These are phyloP conservation scores for Mycosphaerella sp. DNA, from an alignment of 2,329 filamentous ascomycete species.

Conservation along the genomic window DNA sequence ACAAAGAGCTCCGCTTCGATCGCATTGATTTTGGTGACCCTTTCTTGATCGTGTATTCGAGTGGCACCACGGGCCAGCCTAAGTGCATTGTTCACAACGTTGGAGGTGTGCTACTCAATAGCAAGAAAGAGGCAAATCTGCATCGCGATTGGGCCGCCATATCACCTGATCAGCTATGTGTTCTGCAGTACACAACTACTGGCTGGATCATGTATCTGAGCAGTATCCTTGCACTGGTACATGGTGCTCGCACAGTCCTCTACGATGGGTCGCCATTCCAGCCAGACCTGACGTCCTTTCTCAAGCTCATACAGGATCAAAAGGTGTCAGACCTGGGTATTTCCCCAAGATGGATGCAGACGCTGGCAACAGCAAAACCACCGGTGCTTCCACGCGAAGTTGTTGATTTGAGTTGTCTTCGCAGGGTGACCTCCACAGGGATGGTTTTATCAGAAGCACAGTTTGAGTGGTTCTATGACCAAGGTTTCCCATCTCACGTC, in stretches of 20 bases:
- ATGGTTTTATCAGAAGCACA: constrained; percentile 74
- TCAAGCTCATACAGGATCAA: constrained; percentile 58
- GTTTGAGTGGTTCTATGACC: constrained; percentile 75
- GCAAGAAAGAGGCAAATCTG: constrained; percentile 55
- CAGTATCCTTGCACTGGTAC: constrained; percentile 53
- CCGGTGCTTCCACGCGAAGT: constrained; percentile 51
- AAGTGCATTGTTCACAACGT: constrained; percentile 80
- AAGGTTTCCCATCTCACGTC: constrained; percentile 59
- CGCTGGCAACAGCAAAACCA: constrained; percentile 60
- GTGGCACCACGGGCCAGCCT: constrained; percentile 74
- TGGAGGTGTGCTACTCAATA: constrained; percentile 57
- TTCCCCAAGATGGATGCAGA: constrained; percentile 70
- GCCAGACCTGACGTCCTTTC: constrained; percentile 58
- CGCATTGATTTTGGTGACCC: constrained; percentile 66
- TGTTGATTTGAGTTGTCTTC: constrained; percentile 57
- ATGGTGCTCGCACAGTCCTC: constrained; percentile 58
- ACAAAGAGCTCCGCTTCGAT: constrained; percentile 48
- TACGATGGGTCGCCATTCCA: constrained; percentile 80
- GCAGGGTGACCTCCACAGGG: constrained; percentile 63
- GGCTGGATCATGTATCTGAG: constrained; percentile 86
- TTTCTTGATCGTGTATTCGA: constrained; percentile 65
- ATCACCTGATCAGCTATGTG: constrained; percentile 32
- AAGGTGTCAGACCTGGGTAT: constrained; percentile 67
- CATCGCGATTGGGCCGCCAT: constrained; percentile 44
- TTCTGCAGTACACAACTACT: constrained; percentile 58